Evolutionary conservation across 2,329 filamentous ascomycete genomes (phyloP).

Genomic region (Pseudogymnoascus sp.): DNA sequence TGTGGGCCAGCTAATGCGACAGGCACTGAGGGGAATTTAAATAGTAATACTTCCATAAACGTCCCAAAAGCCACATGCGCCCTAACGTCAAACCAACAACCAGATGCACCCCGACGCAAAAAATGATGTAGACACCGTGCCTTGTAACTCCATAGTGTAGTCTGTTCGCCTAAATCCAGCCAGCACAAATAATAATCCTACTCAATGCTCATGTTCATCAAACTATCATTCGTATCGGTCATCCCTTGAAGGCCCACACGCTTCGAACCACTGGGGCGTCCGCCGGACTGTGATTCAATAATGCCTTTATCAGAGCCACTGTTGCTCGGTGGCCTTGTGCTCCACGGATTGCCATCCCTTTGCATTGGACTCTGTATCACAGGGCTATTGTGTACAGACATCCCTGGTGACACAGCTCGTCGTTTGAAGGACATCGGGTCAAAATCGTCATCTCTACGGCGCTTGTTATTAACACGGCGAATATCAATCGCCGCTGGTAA

Average conservation of each 20-base stretch:
- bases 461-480: constrained; percentile 68
- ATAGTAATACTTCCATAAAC: background rate
- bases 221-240: constrained; percentile 87
- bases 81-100: background rate
- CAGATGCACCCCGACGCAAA: background rate
- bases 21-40: background rate
- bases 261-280: constrained; percentile 23
- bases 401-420: constrained; percentile 79
- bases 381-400: constrained; percentile 85
- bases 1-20: background rate
- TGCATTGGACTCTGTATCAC: constrained; percentile 77
- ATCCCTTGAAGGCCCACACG: constrained; percentile 82
- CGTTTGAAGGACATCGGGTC: constrained; percentile 84
- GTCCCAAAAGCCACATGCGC: background rate
- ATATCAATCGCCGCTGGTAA: constrained; percentile 59
- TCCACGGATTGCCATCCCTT: constrained; percentile 61
- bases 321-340: constrained; percentile 58
- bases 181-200: constrained; percentile 31
- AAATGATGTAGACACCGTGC: background rate
- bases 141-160: constrained; percentile 2
- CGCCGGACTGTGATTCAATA: constrained; percentile 35
- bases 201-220: constrained; percentile 97
- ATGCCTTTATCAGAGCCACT: constrained; percentile 42
- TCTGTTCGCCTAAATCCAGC: background rate
- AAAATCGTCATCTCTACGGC: constrained; percentile 84